Base-by-base conservation (phyloP, 2,329 filamentous ascomycete genomes). In the Tolypocladium sp. region DNA sequence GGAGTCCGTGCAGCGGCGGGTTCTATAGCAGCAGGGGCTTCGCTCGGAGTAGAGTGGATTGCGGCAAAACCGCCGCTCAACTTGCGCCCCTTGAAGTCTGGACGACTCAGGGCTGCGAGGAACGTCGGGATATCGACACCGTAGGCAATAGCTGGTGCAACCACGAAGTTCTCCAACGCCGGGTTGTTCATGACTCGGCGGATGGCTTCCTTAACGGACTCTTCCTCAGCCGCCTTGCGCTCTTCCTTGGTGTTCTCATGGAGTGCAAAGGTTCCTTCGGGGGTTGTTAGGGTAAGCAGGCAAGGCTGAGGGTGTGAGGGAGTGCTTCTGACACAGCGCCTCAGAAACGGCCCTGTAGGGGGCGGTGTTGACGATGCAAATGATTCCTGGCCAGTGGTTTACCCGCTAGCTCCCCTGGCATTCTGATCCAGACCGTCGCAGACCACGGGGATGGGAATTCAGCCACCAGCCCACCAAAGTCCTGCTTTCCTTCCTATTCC, bases 41-140 rank as follows among this genome's bases (percentile, higher is more conserved):
- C 63, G 33, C 55, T 38, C 9, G 61, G 44, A 3, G 69, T 68
- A 3, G 72, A 69, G 38, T 71, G 68, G 51, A 71, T 70, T 9
- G 74, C 66, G 3, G 70, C 68, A 27, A 71, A 71, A 2, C 69
- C 70, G 52, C 70, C 72, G 10, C 73, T 76, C 5, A 74, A 72
- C 56, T 79, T 76, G 57, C 81, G 77, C 55, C 80, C 76, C 70
- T 84, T 84, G n/a, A 60, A 67, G 63, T 64, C 81, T 69, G 52
- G 73, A 64, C 38, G 73, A 69, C 51, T 66, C 1, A 67, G 66
- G 3, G 67, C 63, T 27, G 71, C 65, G 6, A 73, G 68, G 30
- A 77, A 67, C 2, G 81, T 79, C 0, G 81, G 81, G 17, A 82
- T 70, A 0, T 77, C 74, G 5, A 69, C 63, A 1, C 82, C 82